Base-by-base conservation (phyloP, 2,329 filamentous ascomycete species). In the Sporothrix pseudoabietina region DNA sequence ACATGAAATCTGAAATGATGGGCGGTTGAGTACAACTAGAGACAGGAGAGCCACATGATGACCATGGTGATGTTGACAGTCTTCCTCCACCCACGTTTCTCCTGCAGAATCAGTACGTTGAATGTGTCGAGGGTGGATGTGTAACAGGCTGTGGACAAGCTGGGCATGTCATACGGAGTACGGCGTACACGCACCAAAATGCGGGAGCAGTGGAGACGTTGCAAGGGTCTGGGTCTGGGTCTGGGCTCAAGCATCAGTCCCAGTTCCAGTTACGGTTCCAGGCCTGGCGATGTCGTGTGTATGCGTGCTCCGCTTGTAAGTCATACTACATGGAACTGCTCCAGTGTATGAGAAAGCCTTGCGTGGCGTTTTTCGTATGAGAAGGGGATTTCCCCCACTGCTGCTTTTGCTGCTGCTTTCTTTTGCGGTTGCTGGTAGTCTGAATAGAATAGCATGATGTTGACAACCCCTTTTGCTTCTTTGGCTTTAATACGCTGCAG, bases 11-110 rank as follows among this genome's bases (percentile, higher is more conserved):
- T 14, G 10, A 47, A 44, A 2, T 66, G n/a, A 47, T 2, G 22
- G 61, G 16, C 26, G n/a, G 5, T 8, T 8, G 22, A 30, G 39
- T 30, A 39, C 41, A 35, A 39, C 44, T 3, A 72, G 47, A 41
- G 70, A 54, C 32, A 55, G 12, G 2, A 71, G 22, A 59, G 59
- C 32, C 44, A 71, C 41, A 71, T 63, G 26, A 41, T 71, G 69
- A 5, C 30, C 69, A 32, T 22, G 30, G 19, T 19, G 57, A 54
- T 66, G 63, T 32, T 57, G 49, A 55, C n/a, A 57, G 26, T 8
- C 35, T 35, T 35, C 35, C 41, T 54, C 19, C 22, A 6, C 16
- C 55, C 35, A 44, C 41, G n/a, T 35, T 49, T 49, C 39, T 22
- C 22, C 22, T 47, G 41, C 22, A 10, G 39, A 47, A 30, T 22